These are phyloP conservation scores for Dorcoceras hygrometricum DNA, from an alignment of 257 asterid genomes.

Conservation along the genomic window DNA sequence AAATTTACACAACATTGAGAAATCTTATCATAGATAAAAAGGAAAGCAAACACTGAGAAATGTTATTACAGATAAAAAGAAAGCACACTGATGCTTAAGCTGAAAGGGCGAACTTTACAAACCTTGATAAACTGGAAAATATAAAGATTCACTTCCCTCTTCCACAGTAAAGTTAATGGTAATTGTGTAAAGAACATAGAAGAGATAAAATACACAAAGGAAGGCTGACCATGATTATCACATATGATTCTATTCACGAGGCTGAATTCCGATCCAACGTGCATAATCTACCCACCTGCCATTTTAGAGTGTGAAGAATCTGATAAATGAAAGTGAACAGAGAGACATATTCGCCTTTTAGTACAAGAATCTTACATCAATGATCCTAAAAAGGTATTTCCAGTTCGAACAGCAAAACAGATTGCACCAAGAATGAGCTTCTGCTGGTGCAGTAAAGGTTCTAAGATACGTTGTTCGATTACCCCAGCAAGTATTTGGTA, in stretches of 20 bases:
- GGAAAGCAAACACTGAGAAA: background rate
- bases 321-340: constrained; percentile 3
- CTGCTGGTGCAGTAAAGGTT: constrained; percentile 79
- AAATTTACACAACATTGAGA: background rate
- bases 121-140: background rate
- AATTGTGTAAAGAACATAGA: background rate
- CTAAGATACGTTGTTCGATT: constrained; percentile 77
- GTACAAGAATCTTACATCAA: constrained; percentile 52
- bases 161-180: constrained; percentile 8
- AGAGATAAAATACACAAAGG: background rate
- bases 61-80: background rate
- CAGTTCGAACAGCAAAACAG: constrained; percentile 88
- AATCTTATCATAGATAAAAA: no score
- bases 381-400: constrained; percentile 93
- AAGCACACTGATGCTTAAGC: background rate
- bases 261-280: constrained; percentile 73
- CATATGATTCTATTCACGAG: constrained; percentile 43
- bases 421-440: constrained; percentile 72
- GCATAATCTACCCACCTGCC: constrained; percentile 99
- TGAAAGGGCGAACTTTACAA: background rate
- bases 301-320: constrained; percentile 12
- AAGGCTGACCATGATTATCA: constrained; percentile 1
- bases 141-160: background rate
- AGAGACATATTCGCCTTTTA: background rate
- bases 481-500: constrained; percentile 92